phyloP scores from a whole-genome alignment of 192 early-diverging fungal species.

The Linnemannia exigua region DNA sequence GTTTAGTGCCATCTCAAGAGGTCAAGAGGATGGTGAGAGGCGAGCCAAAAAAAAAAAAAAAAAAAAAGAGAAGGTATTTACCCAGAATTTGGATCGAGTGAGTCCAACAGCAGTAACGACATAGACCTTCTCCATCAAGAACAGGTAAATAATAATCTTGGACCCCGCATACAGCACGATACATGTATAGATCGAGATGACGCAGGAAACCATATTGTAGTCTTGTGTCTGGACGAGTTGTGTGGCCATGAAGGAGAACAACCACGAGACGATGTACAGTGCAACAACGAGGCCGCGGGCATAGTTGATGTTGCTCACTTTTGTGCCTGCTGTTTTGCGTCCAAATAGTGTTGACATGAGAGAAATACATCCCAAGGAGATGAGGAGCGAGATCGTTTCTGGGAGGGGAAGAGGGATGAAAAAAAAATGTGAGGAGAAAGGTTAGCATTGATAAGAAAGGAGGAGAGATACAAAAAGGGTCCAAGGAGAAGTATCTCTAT shows the following conservation, averaged over 20 bases:
- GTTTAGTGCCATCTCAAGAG: neutral
- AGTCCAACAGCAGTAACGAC: slow-evolving; percentile 26
- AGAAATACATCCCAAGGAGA: slow-evolving; percentile 27
- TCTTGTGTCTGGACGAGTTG: slow-evolving; percentile 35
- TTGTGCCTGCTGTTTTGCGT: slow-evolving; percentile 24
- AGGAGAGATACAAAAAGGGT: neutral
- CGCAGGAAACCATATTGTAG: slow-evolving; percentile 39
- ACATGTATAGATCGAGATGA: slow-evolving; percentile 42
- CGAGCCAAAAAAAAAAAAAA: neutral
- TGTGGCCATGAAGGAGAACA: slow-evolving; percentile 50
- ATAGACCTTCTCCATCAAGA: slow-evolving; percentile 57
- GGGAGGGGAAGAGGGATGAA: neutral
- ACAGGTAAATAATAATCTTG: slow-evolving; percentile 59
- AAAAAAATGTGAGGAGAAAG: too few relatives aligned
- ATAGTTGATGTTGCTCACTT: slow-evolving; percentile 41
- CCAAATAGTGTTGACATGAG: slow-evolving; percentile 29
- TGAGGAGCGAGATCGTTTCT: slow-evolving; percentile 20
- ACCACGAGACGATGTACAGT: slow-evolving; percentile 57
- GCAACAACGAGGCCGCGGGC: slow-evolving; percentile 55
- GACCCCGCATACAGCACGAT: slow-evolving; percentile 49
- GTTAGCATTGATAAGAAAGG: neutral
- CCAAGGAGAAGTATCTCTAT: too few relatives aligned
- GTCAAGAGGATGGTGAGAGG: neutral
- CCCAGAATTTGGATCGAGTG: slow-evolving; percentile 26
- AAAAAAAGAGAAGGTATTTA: slow-evolving; percentile 12